These are phyloP conservation scores for Camellia sinensis DNA, from an alignment of 148 eudicot species.

Conservation along the genomic window DNA sequence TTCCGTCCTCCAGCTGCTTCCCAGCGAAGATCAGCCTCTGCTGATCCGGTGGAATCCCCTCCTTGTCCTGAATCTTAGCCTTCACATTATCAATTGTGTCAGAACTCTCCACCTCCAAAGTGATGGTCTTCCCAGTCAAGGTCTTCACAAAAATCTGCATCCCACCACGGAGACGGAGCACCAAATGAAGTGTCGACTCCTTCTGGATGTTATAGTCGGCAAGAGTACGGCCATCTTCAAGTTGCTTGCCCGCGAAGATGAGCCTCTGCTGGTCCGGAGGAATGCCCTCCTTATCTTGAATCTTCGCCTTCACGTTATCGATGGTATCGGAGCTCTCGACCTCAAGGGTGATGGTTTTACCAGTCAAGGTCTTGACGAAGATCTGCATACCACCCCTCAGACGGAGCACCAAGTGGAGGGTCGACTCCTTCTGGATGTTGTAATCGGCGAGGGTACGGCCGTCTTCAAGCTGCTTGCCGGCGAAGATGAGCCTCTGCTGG, in stretches of 20 bases:
- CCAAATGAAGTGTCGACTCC: constrained; percentile 37
- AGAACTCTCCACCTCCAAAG: constrained; percentile 25
- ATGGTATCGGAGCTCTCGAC: constrained; percentile 24
- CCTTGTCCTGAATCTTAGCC: constrained; percentile 19
- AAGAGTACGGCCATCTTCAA: constrained; percentile 37
- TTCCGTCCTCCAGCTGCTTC: constrained; percentile 17
- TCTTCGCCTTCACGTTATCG: constrained; percentile 19
- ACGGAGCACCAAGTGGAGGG: constrained; percentile 24
- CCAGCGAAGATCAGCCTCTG: constrained; percentile 22
- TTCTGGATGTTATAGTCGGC: constrained; percentile 40
- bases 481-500: constrained; percentile 34
- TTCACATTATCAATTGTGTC: constrained; percentile 17
- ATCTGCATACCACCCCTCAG: constrained; percentile 9
- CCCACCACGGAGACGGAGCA: constrained; percentile 35
- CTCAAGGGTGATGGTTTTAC: constrained; percentile 20
- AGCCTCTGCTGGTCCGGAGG: constrained; percentile 30
- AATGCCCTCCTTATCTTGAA: constrained; percentile 24
- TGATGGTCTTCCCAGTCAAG: constrained; percentile 31
- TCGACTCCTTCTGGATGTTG: constrained; percentile 24
- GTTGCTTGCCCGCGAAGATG: constrained; percentile 32
- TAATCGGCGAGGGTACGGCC: constrained; percentile 29
- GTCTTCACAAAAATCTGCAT: constrained; percentile 36
- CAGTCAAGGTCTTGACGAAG: constrained; percentile 21
- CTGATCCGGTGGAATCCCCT: constrained; percentile 19
- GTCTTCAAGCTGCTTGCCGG: constrained; percentile 34